Evolutionary conservation across 495 filamentous ascomycete species (phyloP).

Genomic region (Cercophora scortea): DNA sequence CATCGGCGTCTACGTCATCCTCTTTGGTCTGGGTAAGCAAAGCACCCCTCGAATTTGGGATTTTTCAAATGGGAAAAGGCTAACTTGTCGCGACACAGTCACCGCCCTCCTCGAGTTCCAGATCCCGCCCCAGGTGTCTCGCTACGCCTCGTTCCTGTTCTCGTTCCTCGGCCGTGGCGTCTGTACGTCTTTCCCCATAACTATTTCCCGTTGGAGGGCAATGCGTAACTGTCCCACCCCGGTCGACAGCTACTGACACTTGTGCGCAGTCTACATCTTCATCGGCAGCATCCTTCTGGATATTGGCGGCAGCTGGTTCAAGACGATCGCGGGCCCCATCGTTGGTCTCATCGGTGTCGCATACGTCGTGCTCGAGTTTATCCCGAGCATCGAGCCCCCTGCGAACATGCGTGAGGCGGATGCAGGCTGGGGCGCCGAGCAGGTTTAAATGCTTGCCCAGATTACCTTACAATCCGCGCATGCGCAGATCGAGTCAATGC

Average conservation of each 20-base stretch:
- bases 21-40: constrained; percentile 63
- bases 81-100: constrained; percentile 4
- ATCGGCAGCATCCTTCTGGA: constrained; percentile 41
- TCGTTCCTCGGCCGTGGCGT: constrained; percentile 90
- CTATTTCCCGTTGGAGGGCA: background rate
- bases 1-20: constrained; percentile 57
- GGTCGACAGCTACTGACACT: too few species aligned
- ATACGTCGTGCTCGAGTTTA: constrained; percentile 83
- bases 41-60: background rate
- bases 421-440: constrained; percentile 83
- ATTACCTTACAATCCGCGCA: too few species aligned
- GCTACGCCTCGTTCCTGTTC: constrained; percentile 96
- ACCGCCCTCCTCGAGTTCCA: constrained; percentile 59
- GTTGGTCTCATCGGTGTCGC: constrained; percentile 68
- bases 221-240: too few species aligned
- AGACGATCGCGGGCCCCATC: constrained; percentile 59
- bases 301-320: constrained; percentile 18
- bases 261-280: constrained; percentile 85
- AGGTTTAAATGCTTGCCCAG: constrained; percentile 51
- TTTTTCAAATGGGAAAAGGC: background rate
- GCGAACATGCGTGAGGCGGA: constrained; percentile 94
- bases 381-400: constrained; percentile 93
- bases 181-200: constrained; percentile 55
- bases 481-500: too few species aligned
- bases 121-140: constrained; percentile 83